phyloP scores from a whole-genome alignment of 768 basidiomycete genomes.

The Lactarius psammicola region DNA sequence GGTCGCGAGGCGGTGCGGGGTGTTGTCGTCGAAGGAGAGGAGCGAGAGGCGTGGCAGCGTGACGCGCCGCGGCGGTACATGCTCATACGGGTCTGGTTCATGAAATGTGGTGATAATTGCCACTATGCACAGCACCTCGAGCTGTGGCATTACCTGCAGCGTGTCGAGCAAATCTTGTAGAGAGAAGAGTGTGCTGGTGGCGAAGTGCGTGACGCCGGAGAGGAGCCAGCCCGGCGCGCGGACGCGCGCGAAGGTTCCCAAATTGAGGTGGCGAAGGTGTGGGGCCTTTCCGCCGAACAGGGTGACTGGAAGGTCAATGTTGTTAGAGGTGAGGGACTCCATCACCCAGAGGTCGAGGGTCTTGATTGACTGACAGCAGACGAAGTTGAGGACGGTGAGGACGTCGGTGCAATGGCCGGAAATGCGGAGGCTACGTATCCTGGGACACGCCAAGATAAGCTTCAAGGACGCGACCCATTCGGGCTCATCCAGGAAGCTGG shows the following conservation, averaged over 20 bases:
- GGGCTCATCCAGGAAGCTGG: slow-evolving; percentile 1
- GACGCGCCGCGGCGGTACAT: neutral
- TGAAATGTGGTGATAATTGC: slow-evolving; percentile 3
- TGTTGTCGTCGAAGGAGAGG: slow-evolving; percentile 11
- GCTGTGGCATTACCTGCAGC: slow-evolving; percentile 13
- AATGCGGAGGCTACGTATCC: slow-evolving; percentile 18
- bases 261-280: slow-evolving; percentile 3
- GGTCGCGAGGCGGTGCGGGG: slow-evolving; percentile 11
- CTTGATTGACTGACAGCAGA: slow-evolving; percentile 17
- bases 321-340: neutral
- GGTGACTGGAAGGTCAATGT: slow-evolving; percentile 3
- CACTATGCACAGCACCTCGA: slow-evolving; percentile 15
- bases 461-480: slow-evolving; percentile 10
- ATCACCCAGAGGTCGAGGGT: neutral
- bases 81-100: neutral
- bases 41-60: slow-evolving; percentile 6
- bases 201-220: slow-evolving; percentile 9
- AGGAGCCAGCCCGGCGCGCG: slow-evolving; percentile 20
- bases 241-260: slow-evolving; percentile 1
- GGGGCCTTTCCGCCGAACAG: slow-evolving; percentile 15
- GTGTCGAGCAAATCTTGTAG: neutral
- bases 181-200: slow-evolving; percentile 9
- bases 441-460: slow-evolving; percentile 7
- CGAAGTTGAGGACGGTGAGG: slow-evolving; percentile 9
- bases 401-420: slow-evolving; percentile 5